These are phyloP conservation scores for Linanthus parryae DNA, from an alignment of 148 eudicot genomes.

Conservation along the genomic window DNA sequence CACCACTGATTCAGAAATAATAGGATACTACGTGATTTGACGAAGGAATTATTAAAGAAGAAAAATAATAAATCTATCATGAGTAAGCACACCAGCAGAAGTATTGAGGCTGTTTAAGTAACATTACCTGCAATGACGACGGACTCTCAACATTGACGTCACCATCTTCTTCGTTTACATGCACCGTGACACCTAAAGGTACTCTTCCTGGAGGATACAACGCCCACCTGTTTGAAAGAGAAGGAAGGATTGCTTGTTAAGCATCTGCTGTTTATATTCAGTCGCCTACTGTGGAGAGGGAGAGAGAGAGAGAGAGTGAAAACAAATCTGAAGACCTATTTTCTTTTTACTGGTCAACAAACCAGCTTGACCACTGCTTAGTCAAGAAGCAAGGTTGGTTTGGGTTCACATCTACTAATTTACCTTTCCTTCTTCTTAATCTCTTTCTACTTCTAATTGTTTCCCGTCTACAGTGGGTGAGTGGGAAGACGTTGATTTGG, in stretches of 20 bases:
- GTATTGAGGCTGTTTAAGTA: slow-evolving; percentile 1
- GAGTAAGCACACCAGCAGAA: background rate
- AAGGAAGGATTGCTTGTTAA: slow-evolving; percentile 5
- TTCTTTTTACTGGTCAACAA: too few relatives aligned
- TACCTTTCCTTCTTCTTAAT: too few relatives aligned
- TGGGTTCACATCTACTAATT: too few relatives aligned
- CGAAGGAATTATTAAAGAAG: background rate
- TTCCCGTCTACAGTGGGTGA: too few relatives aligned
- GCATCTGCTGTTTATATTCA: background rate
- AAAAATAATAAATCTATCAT: background rate
- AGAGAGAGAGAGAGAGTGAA: background rate
- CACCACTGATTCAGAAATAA: slow-evolving; percentile 58
- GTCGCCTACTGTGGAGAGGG: background rate
- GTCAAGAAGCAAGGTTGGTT: too few relatives aligned
- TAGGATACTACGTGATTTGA: background rate
- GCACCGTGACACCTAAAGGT: slow-evolving; percentile 93
- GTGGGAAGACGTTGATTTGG: too few relatives aligned
- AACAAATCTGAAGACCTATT: background rate
- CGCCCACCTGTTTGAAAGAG: slow-evolving; percentile 70
- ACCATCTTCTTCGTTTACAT: slow-evolving; percentile 95
- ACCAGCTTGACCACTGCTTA: too few relatives aligned
- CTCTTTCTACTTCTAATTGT: too few relatives aligned
- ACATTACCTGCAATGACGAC: slow-evolving; percentile 80
- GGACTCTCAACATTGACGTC: slow-evolving; percentile 92
- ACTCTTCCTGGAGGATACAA: slow-evolving; percentile 99